Conservation (phyloP, 495 filamentous ascomycete species). For the Articulospora tetracladia region DNA sequence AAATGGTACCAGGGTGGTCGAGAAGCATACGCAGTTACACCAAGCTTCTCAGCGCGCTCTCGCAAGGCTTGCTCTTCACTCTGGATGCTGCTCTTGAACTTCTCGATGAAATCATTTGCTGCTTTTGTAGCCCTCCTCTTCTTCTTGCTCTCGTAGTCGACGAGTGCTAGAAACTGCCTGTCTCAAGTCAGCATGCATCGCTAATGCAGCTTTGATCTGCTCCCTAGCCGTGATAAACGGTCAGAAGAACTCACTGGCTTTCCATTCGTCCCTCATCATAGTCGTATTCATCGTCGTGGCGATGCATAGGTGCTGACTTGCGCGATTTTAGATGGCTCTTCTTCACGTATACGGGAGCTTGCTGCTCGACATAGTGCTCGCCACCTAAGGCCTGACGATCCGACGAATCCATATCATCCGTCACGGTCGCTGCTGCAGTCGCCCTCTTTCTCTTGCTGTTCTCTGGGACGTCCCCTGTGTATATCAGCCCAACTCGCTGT, state of each 20-base stretch:
- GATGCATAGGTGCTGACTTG: not conserved
- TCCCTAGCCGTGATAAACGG: not conserved
- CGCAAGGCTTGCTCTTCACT: constrained; percentile 15
- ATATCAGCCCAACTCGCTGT: not conserved
- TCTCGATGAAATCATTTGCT: constrained; percentile 17
- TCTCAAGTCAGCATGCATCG: not conserved
- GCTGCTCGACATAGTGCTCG: constrained; percentile 12
- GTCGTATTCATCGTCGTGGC: constrained; percentile 30
- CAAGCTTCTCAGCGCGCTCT: constrained; percentile 10
- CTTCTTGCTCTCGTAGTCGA: constrained; percentile 13
- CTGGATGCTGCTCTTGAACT: constrained; percentile 16
- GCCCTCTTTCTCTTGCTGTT: constrained; percentile 12
- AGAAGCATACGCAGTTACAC: not conserved
- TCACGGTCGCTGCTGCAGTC: not conserved
- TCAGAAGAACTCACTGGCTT: constrained; percentile 26
- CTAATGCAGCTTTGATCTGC: not conserved
- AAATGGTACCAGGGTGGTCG: not conserved
- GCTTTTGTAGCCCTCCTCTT: constrained; percentile 23
- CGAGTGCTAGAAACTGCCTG: constrained; percentile 12
- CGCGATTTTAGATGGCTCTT: constrained; percentile 1
- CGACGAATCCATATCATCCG: not conserved
- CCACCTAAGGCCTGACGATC: constrained; percentile 5
- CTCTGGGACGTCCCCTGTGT: constrained; percentile 9
- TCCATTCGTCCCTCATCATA: constrained; percentile 33
- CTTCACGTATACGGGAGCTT: constrained; percentile 5